Evolutionary conservation across 2,329 filamentous ascomycete species (phyloP).

Genomic region (Fusarium sp.): DNA sequence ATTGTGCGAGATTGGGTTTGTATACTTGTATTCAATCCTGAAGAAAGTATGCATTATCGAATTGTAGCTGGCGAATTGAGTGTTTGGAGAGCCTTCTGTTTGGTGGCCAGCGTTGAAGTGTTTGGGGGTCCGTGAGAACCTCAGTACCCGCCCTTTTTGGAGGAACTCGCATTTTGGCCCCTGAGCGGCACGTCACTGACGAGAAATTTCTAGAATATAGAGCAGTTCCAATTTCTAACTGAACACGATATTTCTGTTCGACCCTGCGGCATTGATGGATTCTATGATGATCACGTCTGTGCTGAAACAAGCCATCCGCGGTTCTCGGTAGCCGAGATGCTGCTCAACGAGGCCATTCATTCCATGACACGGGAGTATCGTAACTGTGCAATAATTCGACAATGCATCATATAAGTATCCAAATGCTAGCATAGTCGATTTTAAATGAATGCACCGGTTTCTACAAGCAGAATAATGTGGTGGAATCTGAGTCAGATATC

Average conservation of each 20-base stretch:
- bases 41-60: not conserved
- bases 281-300: slow-evolving; percentile 8
- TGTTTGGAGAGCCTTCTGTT: not conserved
- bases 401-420: not conserved
- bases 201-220: not conserved
- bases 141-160: slow-evolving; percentile 29
- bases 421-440: not conserved
- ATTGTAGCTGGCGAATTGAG: not conserved
- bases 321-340: slow-evolving; percentile 15
- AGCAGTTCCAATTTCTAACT: not conserved
- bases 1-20: not conserved
- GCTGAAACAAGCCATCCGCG: slow-evolving; percentile 8
- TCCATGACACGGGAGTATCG: not conserved
- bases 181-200: slow-evolving; percentile 24
- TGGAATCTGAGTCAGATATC: slow-evolving; percentile 42
- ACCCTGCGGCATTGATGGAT: slow-evolving; percentile 2
- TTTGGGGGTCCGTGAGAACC: slow-evolving; percentile 23
- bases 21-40: not conserved
- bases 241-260: too few species aligned
- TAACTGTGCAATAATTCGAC: slow-evolving; percentile 19
- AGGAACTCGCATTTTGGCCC: slow-evolving; percentile 26
- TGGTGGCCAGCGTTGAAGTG: slow-evolving; percentile 8
- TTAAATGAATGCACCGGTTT: slow-evolving; percentile 1
- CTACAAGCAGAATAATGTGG: not conserved
- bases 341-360: slow-evolving; percentile 10